A percentile compares a stretch with the other conserved stretches of the same genome.
phyloP scores from a whole-genome alignment of 2,329 filamentous ascomycete species.

The Colletotrichum plurivorum region DNA sequence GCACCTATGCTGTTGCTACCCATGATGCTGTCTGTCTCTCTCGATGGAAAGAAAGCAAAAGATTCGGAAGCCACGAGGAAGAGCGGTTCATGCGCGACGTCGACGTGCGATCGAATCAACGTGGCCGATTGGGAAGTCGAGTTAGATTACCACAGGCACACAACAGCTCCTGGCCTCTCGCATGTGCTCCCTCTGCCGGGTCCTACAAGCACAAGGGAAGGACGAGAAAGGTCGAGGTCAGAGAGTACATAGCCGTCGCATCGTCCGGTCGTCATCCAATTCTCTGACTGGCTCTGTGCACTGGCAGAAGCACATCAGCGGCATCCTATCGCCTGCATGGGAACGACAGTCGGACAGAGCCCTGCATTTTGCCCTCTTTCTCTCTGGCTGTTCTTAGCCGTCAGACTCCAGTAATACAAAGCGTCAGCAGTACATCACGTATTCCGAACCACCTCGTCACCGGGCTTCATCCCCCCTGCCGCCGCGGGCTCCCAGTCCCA shows the following conservation, averaged over 20 bases:
- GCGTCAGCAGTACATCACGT: constrained; percentile 31
- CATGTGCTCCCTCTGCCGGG: constrained; percentile 25
- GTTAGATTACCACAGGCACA: constrained; percentile 31
- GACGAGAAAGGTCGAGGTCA: constrained; percentile 16
- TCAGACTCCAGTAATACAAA: constrained; percentile 12
- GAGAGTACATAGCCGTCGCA: constrained; percentile 33
- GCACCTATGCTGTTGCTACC: not conserved
- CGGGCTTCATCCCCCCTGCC: constrained; percentile 34
- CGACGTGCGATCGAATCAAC: constrained; percentile 15
- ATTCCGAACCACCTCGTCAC: constrained; percentile 38
- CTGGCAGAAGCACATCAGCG: constrained; percentile 30
- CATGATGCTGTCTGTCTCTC: too few species aligned
- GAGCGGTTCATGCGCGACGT: constrained; percentile 12
- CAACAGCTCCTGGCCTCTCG: constrained; percentile 27
- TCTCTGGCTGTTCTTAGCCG: not conserved
- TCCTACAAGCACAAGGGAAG: constrained; percentile 28
- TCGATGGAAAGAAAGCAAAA: not conserved
- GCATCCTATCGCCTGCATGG: constrained; percentile 20
- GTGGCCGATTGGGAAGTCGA: constrained; percentile 23
- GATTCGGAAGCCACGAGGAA: constrained; percentile 18
- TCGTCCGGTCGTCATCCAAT: constrained; percentile 32
- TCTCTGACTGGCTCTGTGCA: constrained; percentile 31
- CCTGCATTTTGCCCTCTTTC: constrained; percentile 20
- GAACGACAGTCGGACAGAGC: constrained; percentile 28
- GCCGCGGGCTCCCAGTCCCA: constrained; percentile 33